A percentile compares a stretch with the other conserved stretches of the same genome.
Conservation (phyloP, 108 stramenopile genomes). For the Stephanodiscus triporus region DNA sequence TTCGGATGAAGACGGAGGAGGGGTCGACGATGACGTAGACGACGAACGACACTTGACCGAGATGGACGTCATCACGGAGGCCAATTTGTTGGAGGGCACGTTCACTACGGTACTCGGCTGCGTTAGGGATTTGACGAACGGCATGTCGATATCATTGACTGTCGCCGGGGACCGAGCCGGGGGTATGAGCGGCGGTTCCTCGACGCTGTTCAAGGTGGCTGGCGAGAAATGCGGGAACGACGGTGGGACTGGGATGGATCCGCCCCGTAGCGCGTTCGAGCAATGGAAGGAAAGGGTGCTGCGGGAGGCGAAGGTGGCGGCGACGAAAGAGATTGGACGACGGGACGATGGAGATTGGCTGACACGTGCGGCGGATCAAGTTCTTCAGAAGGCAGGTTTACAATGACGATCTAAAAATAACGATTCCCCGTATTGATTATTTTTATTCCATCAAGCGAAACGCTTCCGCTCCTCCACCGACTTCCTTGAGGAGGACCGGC, state of each 20-base stretch:
- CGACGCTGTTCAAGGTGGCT: background rate
- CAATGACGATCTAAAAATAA: background rate
- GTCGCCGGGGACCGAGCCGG: background rate
- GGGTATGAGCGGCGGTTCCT: background rate
- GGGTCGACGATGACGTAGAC: slow-evolving; percentile 33
- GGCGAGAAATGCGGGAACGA: background rate
- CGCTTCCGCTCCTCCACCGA: background rate
- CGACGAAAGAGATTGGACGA: background rate
- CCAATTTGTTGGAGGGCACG: slow-evolving; percentile 35
- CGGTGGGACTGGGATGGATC: background rate
- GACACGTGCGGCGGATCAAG: slow-evolving; percentile 25
- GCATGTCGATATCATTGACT: slow-evolving; percentile 9
- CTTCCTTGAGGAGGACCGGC: slow-evolving; percentile 6
- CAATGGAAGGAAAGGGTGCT: slow-evolving; percentile 33
- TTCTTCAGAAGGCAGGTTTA: slow-evolving; percentile 12
- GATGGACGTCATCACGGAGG: slow-evolving; percentile 33
- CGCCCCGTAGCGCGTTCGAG: slow-evolving; percentile 17
- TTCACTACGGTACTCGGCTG: slow-evolving; percentile 26
- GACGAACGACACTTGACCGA: slow-evolving; percentile 29
- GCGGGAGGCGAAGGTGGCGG: slow-evolving; percentile 4
- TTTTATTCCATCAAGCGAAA: background rate
- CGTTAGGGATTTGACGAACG: slow-evolving; percentile 24
- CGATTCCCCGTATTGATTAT: background rate
- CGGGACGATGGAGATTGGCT: slow-evolving; percentile 15
- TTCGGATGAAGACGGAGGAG: slow-evolving; percentile 8